Evolutionary conservation across 805 yeast species (phyloP).

Genomic region (Yarrowia porcina): DNA sequence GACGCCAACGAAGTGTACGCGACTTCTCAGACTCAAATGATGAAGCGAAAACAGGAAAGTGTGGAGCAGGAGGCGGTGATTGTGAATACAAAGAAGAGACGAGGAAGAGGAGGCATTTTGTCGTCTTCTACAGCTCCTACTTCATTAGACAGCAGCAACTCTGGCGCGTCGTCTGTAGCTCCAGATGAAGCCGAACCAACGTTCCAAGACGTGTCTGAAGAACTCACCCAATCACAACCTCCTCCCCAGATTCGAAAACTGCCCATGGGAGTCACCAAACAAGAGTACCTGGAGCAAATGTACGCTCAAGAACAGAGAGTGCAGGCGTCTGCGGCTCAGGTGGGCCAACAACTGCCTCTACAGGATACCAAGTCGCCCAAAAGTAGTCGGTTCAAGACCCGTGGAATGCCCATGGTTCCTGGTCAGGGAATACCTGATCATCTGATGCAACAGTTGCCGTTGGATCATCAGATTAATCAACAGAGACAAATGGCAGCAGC

Average conservation of each 20-base stretch:
- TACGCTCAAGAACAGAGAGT: conserved; percentile 17
- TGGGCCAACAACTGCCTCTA: neutral
- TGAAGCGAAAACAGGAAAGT: conserved; percentile 18
- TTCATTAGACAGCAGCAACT: neutral
- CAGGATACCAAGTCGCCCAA: conserved; percentile 11
- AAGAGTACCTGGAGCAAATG: conserved; percentile 17
- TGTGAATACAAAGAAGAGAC: conserved; percentile 8
- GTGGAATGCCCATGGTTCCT: neutral
- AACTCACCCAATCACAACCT: conserved; percentile 18
- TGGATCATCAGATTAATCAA: conserved; percentile 31
- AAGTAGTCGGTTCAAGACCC: neutral
- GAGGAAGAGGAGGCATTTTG: conserved; percentile 3
- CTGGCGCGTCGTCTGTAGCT: neutral
- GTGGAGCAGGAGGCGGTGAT: conserved; percentile 24
- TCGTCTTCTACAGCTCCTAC: neutral
- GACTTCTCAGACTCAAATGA: conserved; percentile 4
- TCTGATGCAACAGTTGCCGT: conserved; percentile 13
- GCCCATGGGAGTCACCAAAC: conserved; percentile 19
- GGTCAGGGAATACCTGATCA: conserved; percentile 10
- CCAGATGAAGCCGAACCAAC: conserved; percentile 8
- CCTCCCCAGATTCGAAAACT: conserved; percentile 12
- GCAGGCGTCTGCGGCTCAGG: conserved; percentile 16
- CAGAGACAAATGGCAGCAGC: conserved; percentile 31
- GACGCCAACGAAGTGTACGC: conserved; percentile 18
- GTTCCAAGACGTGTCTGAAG: conserved; percentile 19